These are phyloP conservation scores for Patellifolia procumbens DNA, from an alignment of 179 eudicot species.

Conservation along the genomic window DNA sequence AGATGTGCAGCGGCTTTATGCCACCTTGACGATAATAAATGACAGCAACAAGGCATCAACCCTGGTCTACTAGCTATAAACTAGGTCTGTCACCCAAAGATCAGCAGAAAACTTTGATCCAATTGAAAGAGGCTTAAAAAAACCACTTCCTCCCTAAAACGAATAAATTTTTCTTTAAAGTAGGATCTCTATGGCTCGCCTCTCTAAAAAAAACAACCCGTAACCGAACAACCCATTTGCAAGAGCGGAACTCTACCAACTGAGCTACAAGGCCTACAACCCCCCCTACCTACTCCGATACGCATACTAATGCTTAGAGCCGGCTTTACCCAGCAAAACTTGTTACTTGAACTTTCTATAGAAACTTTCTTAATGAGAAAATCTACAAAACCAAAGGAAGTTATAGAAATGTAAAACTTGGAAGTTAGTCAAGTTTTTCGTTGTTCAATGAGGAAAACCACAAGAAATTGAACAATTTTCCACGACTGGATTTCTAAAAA, in stretches of 20 bases:
- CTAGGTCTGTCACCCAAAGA: not conserved
- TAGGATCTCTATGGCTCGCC: not conserved
- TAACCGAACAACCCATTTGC: too few species aligned
- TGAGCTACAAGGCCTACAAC: too few species aligned
- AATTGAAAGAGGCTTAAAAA: too few species aligned
- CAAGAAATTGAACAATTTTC: not conserved
- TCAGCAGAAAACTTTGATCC: too few species aligned
- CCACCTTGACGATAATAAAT: not conserved
- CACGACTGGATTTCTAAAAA: not conserved
- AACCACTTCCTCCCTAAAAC: not conserved
- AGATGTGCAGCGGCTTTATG: not conserved
- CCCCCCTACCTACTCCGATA: too few species aligned
- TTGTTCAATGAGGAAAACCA: not conserved
- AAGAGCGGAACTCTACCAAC: too few species aligned
- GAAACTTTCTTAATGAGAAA: not conserved
- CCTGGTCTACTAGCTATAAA: not conserved
- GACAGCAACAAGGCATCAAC: not conserved
- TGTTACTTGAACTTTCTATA: not conserved
- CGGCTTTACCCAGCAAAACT: not conserved
- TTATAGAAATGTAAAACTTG: not conserved
- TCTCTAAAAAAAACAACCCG: not conserved
- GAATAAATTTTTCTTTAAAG: too few species aligned
- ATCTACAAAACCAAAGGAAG: not conserved
- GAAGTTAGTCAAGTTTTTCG: not conserved
- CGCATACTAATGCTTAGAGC: too few species aligned